Base-by-base conservation (phyloP, 306 rosid species). In the Trifolium fragiferum region DNA sequence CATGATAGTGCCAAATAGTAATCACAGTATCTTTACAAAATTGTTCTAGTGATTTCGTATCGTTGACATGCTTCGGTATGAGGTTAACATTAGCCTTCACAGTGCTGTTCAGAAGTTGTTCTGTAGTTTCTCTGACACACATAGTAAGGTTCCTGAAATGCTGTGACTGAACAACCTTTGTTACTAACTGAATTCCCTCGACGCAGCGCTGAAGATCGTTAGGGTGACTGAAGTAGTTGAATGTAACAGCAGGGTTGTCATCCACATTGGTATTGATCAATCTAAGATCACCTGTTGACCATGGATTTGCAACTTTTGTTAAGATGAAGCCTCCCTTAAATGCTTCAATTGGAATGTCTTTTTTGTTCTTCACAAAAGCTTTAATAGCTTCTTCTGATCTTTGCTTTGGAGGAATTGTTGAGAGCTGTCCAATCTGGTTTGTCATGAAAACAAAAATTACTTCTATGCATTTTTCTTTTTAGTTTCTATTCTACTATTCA, bases 1-100 rank as follows among this genome's bases (percentile, higher is more conserved):
- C 99, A 73, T 91, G 99, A 87, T 92, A 94, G 46, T 94, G 99
- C 99, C 99, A 94, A 70, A 92, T 94, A 30, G 97, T 86, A 84
- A 90, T 90, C 80, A 94, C 96, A 33, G 96, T 87, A 83, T 94
- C 99, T 66, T 67, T 87, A 76, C 97, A 94, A 68, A 92, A 92
- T 82, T 90, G 97, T 76, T 87, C 88, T 10, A 94, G 8, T 43
- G 97, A 94, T 41, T 81, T 33, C 0, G 95, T 88, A 81, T 89
- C 97, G 67, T 92, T 90, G 30, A 74, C 57, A 43, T 92, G 90
- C 70, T 82, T 88, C 1, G 97, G 99, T 43, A 90, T 75, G 68
- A 90, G 83, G 80, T 94, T 91, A 1, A 94, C 93, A 82, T 86
- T 91, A 60, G 97, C 95, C 85, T 86, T 70, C 35, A 84, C 92